These are phyloP conservation scores for Lavandula angustifolia DNA, from an alignment of 257 asterid genomes.

Conservation along the genomic window DNA sequence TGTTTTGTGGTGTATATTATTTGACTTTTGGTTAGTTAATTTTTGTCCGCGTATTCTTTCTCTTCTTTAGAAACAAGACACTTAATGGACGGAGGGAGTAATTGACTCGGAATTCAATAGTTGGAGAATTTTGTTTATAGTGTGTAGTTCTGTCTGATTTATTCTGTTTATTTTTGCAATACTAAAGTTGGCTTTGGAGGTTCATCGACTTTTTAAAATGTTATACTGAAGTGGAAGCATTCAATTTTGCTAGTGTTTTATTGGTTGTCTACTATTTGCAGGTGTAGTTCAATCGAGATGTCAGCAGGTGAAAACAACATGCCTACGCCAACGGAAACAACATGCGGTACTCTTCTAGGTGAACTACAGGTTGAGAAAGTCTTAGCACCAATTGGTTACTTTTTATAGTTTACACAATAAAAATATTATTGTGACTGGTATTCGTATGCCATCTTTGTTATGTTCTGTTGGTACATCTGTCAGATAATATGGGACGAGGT, in stretches of 20 bases:
- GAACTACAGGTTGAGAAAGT: conserved; percentile 78
- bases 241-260: conserved; percentile 11
- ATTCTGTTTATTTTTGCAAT: too few species aligned
- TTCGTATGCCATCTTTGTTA: not conserved
- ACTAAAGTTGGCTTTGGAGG: too few species aligned
- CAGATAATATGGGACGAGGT: conserved; percentile 99
- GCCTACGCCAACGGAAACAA: conserved; percentile 62
- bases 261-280: conserved; percentile 31
- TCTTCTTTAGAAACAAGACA: too few species aligned
- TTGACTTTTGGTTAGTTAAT: too few species aligned
- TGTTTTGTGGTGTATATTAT: too few species aligned
- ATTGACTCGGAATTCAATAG: conserved; percentile 7
- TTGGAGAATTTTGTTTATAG: not conserved
- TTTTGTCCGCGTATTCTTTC: too few species aligned
- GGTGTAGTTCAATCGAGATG: conserved; percentile 42
- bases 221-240: conserved; percentile 2
- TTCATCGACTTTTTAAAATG: not conserved
- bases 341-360: conserved; percentile 76
- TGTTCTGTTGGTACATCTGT: conserved; percentile 28
- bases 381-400: too few species aligned
- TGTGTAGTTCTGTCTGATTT: too few species aligned
- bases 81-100: not conserved
- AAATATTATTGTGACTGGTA: not conserved
- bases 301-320: conserved; percentile 43
- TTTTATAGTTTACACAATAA: not conserved